A percentile compares a stretch with the other conserved stretches of the same genome.
phyloP scores from a whole-genome alignment of 108 stramenopile genomes.

The Cyclotella choctawhatcheeana region DNA sequence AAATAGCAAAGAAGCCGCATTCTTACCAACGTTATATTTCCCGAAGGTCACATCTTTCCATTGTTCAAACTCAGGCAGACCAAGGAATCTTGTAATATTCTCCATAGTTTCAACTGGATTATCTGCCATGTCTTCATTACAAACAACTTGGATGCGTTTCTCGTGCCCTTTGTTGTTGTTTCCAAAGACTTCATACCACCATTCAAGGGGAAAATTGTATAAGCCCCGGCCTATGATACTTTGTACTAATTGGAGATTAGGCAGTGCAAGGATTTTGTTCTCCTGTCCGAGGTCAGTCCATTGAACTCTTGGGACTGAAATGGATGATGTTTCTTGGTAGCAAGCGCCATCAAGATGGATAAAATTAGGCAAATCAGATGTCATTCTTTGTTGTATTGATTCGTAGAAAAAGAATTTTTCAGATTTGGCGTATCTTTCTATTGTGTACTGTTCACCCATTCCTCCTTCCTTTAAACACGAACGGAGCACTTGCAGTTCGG shows the following conservation, averaged over 20 bases:
- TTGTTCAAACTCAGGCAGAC: conserved; percentile 75
- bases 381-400: conserved; percentile 40
- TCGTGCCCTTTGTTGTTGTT: not conserved
- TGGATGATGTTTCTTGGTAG: conserved; percentile 57
- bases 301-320: conserved; percentile 60
- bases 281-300: conserved; percentile 64
- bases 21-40: conserved; percentile 82
- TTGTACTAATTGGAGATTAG: conserved; percentile 67
- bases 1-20: too few species aligned
- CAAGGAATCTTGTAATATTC: conserved; percentile 65
- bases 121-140: conserved; percentile 77
- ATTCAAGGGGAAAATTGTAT: conserved; percentile 80
- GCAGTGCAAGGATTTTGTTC: conserved; percentile 58
- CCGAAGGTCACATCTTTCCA: conserved; percentile 40
- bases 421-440: conserved; percentile 3
- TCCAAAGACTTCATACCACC: conserved; percentile 81
- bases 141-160: conserved; percentile 66
- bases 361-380: conserved; percentile 45
- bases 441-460: conserved; percentile 35
- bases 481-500: conserved; percentile 69
- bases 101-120: conserved; percentile 48
- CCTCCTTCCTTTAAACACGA: conserved; percentile 61
- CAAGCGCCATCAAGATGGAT: conserved; percentile 76
- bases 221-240: conserved; percentile 76
- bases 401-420: conserved; percentile 32